These are phyloP conservation scores for Solanum pimpinellifolium DNA, from an alignment of 257 asterid genomes.

Conservation along the genomic window DNA sequence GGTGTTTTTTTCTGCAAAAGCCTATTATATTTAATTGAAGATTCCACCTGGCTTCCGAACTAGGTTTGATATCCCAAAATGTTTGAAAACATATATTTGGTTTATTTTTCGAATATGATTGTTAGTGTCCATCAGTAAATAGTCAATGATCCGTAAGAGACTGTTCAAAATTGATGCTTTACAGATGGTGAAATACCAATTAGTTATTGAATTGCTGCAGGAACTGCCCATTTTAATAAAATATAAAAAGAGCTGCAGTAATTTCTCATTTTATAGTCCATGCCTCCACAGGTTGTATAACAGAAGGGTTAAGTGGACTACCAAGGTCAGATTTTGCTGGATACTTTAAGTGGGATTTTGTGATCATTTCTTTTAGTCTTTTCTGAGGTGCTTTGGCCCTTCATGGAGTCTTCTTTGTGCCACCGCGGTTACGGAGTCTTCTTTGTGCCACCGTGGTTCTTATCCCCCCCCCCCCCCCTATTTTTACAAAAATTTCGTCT, in stretches of 20 bases:
- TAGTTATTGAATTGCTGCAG: neutral
- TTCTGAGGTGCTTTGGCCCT: neutral
- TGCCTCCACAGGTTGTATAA: neutral
- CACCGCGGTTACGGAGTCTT: neutral
- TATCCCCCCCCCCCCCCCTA: too few species aligned
- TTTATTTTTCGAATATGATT: neutral
- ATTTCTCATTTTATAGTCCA: neutral
- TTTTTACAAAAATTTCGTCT: neutral
- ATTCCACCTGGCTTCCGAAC: neutral
- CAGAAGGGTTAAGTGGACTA: neutral
- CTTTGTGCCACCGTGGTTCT: neutral
- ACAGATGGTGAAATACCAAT: neutral
- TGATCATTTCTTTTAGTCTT: neutral
- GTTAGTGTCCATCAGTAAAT: neutral
- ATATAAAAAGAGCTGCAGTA: neutral
- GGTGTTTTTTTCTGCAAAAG: neutral
- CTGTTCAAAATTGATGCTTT: neutral
- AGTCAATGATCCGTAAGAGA: neutral
- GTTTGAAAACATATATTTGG: neutral
- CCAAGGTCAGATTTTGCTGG: neutral
- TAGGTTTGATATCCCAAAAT: neutral
- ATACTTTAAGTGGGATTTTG: neutral
- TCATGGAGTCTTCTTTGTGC: neutral
- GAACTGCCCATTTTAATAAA: neutral
- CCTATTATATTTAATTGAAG: neutral